Evolutionary conservation across 2,329 filamentous ascomycete genomes (phyloP), one percentile per base, ranked within the genome.

Genomic region (Phoma herbarum): DNA sequence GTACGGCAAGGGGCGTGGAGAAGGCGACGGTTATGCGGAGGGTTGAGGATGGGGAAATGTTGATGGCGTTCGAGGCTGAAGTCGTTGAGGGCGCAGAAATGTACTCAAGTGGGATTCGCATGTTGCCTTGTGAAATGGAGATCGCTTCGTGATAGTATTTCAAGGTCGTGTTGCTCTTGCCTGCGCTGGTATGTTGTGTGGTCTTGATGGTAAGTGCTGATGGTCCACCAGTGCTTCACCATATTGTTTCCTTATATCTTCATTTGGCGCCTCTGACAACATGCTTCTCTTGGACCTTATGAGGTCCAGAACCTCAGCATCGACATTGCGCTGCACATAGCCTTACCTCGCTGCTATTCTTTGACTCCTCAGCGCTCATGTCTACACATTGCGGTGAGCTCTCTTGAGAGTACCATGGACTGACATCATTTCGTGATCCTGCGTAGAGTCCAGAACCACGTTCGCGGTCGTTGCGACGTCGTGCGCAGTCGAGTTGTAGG

Each of bases 181-280:
- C 31, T n/a, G n/a, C n/a, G n/a, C n/a, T n/a, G n/a, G n/a, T n/a
- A n/a, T n/a, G n/a, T n/a, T n/a, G n/a, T n/a, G n/a, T n/a, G n/a
- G n/a, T n/a, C n/a, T n/a, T n/a, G n/a, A n/a, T n/a, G n/a, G n/a
- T n/a, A n/a, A n/a, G n/a, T n/a, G n/a, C n/a, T n/a, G n/a, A n/a
- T n/a, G n/a, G n/a, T n/a, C n/a, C n/a, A n/a, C n/a, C n/a, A n/a
- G n/a, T n/a, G n/a, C n/a, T n/a, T n/a, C n/a, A n/a, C n/a, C n/a
- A n/a, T n/a, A n/a, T n/a, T n/a, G n/a, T n/a, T n/a, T n/a, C n/a
- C 18, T 57, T 57, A 51, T 46, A 46, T 57, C 28, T 23, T 22
- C 22, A 3, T 10, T 7, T 41, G 29, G 5, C 33, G 33, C 35
- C 47, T 25, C 33, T 31, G 16, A 39, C 41, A 29, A 12, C 39